Evolutionary conservation across 2,329 filamentous ascomycete species (phyloP), one percentile per base, ranked within the genome.

Genomic region (Xylariaceae sp.): DNA sequence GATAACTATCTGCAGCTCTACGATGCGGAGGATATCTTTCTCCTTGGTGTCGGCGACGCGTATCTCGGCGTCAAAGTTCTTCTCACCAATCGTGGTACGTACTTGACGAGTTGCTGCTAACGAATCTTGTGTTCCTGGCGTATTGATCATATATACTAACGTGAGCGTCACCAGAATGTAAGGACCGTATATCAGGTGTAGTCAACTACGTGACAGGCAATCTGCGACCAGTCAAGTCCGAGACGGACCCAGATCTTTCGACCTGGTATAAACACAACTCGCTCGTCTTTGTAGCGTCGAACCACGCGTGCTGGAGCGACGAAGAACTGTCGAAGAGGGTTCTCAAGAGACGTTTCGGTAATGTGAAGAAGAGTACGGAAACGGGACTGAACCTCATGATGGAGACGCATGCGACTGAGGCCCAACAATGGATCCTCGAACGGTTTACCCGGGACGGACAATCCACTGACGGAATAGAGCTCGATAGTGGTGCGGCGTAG

Each of bases 1-100:
- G 91, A 96, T 64, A 99, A 99, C 67, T 96, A 96, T 67, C 84
- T 99, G 26, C 89, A 96, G 75, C 78, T 88, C 34, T 85, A 85
- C 49, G 80, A 88, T 2, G 77, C 81, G 0, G 84, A 86, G 4
- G 83, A 92, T 50, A 82, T 97, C 12, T 88, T 95, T 67, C 76
- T 99, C 27, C 78, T 99, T 67, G 92, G 94, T 0, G 84, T 95
- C 1, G 94, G 94, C n/a, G 86, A 90, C 64, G 89, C 94, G 1
- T 95, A 94, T 66, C 76, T 88, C 2, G 91, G 89, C 1, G 81
- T 96, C 47, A 86, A 94, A 55, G 81, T 91, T 54, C 80, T 97
- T 4, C 76, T 97, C 4, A 86, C 86, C 7, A 86, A 86, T 62
- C 79, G 90, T 74, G 84, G 88, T 89, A 77, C 55, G 71, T 62